Percentiles rank a stretch among this genome's conserved stretches.
Conservation (phyloP, 1,284 basidiomycete species). For the Afroboletus lepidellus region DNA sequence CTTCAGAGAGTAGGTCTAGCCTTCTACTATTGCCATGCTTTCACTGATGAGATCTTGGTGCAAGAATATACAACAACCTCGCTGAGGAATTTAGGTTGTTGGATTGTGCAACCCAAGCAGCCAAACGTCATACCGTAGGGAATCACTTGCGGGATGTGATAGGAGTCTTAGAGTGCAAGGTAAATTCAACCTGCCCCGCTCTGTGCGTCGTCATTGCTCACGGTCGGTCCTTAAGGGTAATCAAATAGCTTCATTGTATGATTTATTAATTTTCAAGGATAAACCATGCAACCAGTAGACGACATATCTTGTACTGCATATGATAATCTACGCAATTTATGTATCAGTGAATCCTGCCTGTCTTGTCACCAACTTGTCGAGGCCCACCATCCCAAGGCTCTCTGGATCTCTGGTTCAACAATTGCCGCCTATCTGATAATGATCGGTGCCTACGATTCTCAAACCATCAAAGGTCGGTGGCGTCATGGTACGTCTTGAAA, state of each 20-base stretch:
- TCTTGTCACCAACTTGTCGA: too few species aligned
- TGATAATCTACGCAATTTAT: too few species aligned
- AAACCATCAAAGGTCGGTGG: too few species aligned
- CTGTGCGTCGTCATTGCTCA: conserved; percentile 1
- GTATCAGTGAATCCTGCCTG: too few species aligned
- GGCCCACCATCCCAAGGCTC: too few species aligned
- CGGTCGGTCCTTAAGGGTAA: conserved; percentile 92
- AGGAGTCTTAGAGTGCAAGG: conserved; percentile 85
- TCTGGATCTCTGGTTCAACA: too few species aligned
- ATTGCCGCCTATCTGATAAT: too few species aligned
- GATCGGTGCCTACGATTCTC: too few species aligned
- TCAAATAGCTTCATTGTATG: conserved; percentile 84
- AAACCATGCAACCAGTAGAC: conserved; percentile 40
- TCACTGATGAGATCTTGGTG: conserved; percentile 7
- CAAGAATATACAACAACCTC: conserved; percentile 82
- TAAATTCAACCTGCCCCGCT: conserved; percentile 27
- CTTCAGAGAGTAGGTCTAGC: conserved; percentile 71
- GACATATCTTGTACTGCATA: too few species aligned
- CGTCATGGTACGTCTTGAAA: too few species aligned
- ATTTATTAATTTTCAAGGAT: conserved; percentile 73
- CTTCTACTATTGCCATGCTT: conserved; percentile 1
- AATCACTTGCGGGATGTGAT: conserved; percentile 87
- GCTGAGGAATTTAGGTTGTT: conserved; percentile 88
- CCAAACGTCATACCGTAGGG: conserved; percentile 78
- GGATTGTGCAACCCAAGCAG: conserved; percentile 77